Percentiles rank a stretch among this genome's conserved stretches.
These are phyloP conservation scores for Colletotrichum kahawae DNA, from an alignment of 2,329 filamentous ascomycete species.

Conservation along the genomic window DNA sequence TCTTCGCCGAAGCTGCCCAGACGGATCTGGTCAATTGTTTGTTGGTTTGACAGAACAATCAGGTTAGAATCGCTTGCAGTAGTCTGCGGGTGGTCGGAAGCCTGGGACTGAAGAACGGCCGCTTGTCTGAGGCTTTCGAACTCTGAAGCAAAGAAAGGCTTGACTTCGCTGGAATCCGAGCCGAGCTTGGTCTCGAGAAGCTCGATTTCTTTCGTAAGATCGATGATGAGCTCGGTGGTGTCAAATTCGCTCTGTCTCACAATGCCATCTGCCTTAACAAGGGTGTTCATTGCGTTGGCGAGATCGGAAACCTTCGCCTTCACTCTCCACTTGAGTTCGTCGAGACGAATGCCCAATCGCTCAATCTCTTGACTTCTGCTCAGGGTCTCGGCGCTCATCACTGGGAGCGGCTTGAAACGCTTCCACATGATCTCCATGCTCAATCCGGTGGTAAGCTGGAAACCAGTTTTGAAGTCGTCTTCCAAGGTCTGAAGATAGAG, in stretches of 20 bases:
- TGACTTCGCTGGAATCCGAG: slow-evolving; percentile 42
- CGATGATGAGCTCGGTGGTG: slow-evolving; percentile 52
- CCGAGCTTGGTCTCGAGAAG: slow-evolving; percentile 53
- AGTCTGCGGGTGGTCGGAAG: background rate
- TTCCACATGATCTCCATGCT: slow-evolving; percentile 85
- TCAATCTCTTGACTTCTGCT: slow-evolving; percentile 57
- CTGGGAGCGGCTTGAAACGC: slow-evolving; percentile 67
- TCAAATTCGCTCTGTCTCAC: slow-evolving; percentile 50
- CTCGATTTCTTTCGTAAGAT: slow-evolving; percentile 56
- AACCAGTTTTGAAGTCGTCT: slow-evolving; percentile 69
- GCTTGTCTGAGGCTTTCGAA: slow-evolving; percentile 65
- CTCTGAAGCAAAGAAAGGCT: slow-evolving; percentile 57
- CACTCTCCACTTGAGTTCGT: slow-evolving; percentile 64
- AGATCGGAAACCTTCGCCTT: slow-evolving; percentile 57
- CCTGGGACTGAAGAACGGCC: slow-evolving; percentile 43
- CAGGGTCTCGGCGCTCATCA: slow-evolving; percentile 51
- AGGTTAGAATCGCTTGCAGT: slow-evolving; percentile 40
- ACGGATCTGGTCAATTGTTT: slow-evolving; percentile 48
- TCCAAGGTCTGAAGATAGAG: slow-evolving; percentile 48
- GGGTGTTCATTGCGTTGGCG: slow-evolving; percentile 56
- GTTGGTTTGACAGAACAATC: slow-evolving; percentile 52
- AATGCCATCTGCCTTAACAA: slow-evolving; percentile 62
- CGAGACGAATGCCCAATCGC: slow-evolving; percentile 63
- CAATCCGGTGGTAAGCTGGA: slow-evolving; percentile 75
- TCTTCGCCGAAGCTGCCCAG: slow-evolving; percentile 25